phyloP scores from a whole-genome alignment of 805 yeast species.

The Phaffomyces thermotolerans region DNA sequence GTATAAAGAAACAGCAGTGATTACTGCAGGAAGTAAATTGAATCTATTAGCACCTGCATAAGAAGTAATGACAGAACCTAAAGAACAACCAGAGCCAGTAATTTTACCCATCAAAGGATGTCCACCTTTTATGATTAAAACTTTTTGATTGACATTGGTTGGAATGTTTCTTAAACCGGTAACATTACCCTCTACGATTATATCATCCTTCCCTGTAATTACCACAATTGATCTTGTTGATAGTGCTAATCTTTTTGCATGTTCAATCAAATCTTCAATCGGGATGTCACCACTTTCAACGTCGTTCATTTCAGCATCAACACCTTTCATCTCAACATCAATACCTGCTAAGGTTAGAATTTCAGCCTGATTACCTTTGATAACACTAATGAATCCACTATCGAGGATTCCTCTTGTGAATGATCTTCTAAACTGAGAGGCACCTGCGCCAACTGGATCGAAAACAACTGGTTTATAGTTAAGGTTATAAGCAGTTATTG shows the following conservation, averaged over 20 bases:
- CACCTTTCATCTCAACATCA: conserved; percentile 57
- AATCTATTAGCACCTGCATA: conserved; percentile 15
- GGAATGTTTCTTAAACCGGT: conserved; percentile 18
- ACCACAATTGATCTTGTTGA: conserved; percentile 56
- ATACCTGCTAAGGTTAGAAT: conserved; percentile 51
- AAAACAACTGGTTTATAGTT: conserved; percentile 57
- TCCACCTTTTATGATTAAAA: conserved; percentile 45
- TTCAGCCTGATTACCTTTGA: conserved; percentile 87
- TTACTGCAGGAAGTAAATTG: conserved; percentile 8
- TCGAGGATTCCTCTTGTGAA: conserved; percentile 45
- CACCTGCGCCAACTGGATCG: conserved; percentile 95
- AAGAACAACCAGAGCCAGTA: conserved; percentile 80
- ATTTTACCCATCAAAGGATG: conserved; percentile 53
- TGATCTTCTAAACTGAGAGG: conserved; percentile 49
- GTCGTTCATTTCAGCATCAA: conserved; percentile 68
- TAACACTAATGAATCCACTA: conserved; percentile 52
- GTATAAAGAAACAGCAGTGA: conserved; percentile 14
- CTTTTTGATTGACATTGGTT: conserved; percentile 22
- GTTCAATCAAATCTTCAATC: conserved; percentile 24
- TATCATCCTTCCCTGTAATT: conserved; percentile 56
- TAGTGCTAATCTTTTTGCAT: conserved; percentile 43
- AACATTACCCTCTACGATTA: conserved; percentile 40
- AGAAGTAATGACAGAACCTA: conserved; percentile 66
- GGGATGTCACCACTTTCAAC: conserved; percentile 45
- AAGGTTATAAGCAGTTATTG: conserved; percentile 51